Percentiles rank a stretch among this genome's conserved stretches.
phyloP scores from a whole-genome alignment of 2,329 filamentous ascomycete species.

The Microcyclospora pomicola region DNA sequence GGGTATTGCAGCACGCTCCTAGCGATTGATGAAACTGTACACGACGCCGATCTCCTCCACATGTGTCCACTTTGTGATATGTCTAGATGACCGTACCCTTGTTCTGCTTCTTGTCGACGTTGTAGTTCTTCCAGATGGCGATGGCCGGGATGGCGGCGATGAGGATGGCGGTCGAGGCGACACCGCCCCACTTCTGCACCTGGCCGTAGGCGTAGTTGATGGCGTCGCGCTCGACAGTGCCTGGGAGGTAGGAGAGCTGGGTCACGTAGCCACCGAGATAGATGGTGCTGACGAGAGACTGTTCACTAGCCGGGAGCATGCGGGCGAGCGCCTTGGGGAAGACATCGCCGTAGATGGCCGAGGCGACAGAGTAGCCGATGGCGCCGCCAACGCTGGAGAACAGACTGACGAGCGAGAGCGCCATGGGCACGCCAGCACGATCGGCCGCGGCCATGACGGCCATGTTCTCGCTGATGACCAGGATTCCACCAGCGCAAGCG shows the following conservation, averaged over 20 bases:
- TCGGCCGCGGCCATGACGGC: slow-evolving; percentile 36
- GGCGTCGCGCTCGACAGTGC: slow-evolving; percentile 28
- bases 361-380: slow-evolving; percentile 20
- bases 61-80: too few species aligned
- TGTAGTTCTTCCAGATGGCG: slow-evolving; percentile 13
- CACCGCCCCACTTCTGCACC: slow-evolving; percentile 12
- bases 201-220: slow-evolving; percentile 32
- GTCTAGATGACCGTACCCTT: slow-evolving; percentile 10
- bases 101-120: slow-evolving; percentile 13
- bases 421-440: slow-evolving; percentile 30
- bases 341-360: slow-evolving; percentile 21
- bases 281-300: slow-evolving; percentile 18
- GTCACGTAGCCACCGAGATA: slow-evolving; percentile 20
- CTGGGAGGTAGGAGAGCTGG: slow-evolving; percentile 28
- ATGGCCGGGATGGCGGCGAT: slow-evolving; percentile 10
- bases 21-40: too few species aligned
- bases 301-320: slow-evolving; percentile 31
- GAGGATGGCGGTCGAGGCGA: slow-evolving; percentile 11
- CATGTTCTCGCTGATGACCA: slow-evolving; percentile 43
- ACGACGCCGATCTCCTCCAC: too few species aligned
- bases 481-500: slow-evolving; percentile 39
- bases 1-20: too few species aligned
- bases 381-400: slow-evolving; percentile 21
- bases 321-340: slow-evolving; percentile 6
- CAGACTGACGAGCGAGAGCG: slow-evolving; percentile 20